Base-by-base conservation (phyloP, 805 yeast genomes). In the Sugiyamaella valdiviana region DNA sequence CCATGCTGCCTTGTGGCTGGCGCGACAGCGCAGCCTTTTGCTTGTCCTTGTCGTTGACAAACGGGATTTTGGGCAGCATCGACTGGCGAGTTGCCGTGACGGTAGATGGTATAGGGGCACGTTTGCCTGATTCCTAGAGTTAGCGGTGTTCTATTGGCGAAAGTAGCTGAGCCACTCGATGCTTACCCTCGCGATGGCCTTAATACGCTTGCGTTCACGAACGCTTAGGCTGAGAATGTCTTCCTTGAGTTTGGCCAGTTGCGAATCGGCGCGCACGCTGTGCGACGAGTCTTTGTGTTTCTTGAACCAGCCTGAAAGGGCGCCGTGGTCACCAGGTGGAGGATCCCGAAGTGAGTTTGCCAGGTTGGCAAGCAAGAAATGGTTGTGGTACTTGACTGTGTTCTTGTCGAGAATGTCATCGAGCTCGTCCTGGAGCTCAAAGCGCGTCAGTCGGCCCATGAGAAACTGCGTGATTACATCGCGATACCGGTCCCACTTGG, bases 171-270 rank as follows among this genome's bases (percentile, higher is more conserved):
- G n/a, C 9, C 20, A n/a, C n/a, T n/a, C n/a, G n/a, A 15, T 35
- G 39, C 56, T 9, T 40, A 54, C 59, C 42, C 50, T 78, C 2
- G 91, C 81, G 39, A 91, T 88, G 48, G 78, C 79, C 62, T 89
- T 87, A 51, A 91, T 80, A 61, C 98, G 73, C 54, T 87, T 77
- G 52, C 98, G 71, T 62, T 93, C 99, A 54, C 85, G 74, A 1
- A 84, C 78, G 0, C 97, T 87, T 55, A 91, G 71, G 1, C 91
- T 83, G 80, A 93, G 77, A 38, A 91, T 84, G 64, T 88, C 91
- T 61, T 80, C 84, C 60, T 90, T 88, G 61, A 93, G 74, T 54
- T 80, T 78, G 58, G 86, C 95, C 62, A 85, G 80, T 65, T 88
- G 95, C 6, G 85, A 70, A 49, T 70, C 74, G 63, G 54, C 68